Percentiles rank a stretch among this genome's conserved stretches.
phyloP scores from a whole-genome alignment of 2,329 filamentous ascomycete species.

The Cladorrhinum sp. region DNA sequence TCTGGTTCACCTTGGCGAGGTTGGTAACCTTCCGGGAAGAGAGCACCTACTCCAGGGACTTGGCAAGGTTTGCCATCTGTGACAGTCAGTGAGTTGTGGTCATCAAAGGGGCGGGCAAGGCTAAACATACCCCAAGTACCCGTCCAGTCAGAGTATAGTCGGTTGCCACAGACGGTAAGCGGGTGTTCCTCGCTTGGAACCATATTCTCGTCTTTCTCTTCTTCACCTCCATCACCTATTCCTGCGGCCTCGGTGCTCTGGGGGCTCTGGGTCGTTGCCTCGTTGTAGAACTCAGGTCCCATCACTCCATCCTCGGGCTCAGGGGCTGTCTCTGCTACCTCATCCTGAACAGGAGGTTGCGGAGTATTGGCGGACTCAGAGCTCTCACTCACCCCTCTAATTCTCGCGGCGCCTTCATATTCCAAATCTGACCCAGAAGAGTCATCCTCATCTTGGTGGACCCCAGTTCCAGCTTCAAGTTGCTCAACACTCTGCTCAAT shows the following conservation, averaged over 20 bases:
- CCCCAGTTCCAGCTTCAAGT: neutral
- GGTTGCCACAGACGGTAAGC: conserved; percentile 9
- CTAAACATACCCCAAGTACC: conserved; percentile 14
- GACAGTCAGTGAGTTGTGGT: neutral
- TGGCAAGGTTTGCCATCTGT: conserved; percentile 5
- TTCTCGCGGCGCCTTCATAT: neutral
- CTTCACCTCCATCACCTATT: neutral
- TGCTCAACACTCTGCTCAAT: neutral
- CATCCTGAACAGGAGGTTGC: neutral
- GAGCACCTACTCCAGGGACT: conserved; percentile 15
- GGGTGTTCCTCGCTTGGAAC: neutral
- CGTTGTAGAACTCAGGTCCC: neutral
- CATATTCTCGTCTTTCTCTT: neutral
- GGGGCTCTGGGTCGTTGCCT: neutral
- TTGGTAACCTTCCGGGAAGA: conserved; percentile 21
- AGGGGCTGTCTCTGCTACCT: neutral
- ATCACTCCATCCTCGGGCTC: neutral
- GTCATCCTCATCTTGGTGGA: neutral
- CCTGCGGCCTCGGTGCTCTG: neutral
- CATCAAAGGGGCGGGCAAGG: too few species aligned
- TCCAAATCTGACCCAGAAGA: neutral
- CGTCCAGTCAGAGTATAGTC: conserved; percentile 16
- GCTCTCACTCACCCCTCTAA: neutral
- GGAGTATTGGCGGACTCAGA: neutral
- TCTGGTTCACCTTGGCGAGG: neutral